phyloP scores from a whole-genome alignment of 2,329 filamentous ascomycete species.

The Pezicula rhizophila region DNA sequence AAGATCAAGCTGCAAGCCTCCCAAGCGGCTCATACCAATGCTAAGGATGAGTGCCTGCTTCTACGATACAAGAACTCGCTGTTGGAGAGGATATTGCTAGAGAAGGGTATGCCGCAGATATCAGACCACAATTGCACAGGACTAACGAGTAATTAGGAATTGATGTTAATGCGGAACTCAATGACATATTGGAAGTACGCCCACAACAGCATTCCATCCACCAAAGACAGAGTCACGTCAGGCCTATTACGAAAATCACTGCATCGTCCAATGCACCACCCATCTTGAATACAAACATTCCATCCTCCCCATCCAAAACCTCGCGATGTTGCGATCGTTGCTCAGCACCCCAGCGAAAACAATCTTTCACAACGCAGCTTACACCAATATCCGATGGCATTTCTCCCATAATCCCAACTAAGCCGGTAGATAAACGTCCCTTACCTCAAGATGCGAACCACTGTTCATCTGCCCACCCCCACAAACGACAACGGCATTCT shows the following conservation, averaged over 20 bases:
- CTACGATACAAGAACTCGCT: slow-evolving; percentile 96
- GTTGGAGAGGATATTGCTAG: slow-evolving; percentile 85
- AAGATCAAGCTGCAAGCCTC: slow-evolving; percentile 85
- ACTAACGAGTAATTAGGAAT: slow-evolving; percentile 53
- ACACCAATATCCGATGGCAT: too few relatives aligned
- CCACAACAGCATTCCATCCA: slow-evolving; percentile 65
- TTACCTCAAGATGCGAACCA: too few relatives aligned
- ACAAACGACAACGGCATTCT: background rate
- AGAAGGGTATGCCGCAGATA: slow-evolving; percentile 62
- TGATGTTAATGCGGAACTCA: slow-evolving; percentile 90
- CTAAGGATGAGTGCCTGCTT: slow-evolving; percentile 95
- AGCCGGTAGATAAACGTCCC: too few relatives aligned
- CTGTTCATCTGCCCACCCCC: background rate
- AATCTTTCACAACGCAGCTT: background rate
- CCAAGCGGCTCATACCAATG: slow-evolving; percentile 84
- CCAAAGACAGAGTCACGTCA: slow-evolving; percentile 48
- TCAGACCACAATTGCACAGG: background rate
- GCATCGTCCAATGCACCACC: too few relatives aligned
- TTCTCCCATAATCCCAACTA: too few relatives aligned
- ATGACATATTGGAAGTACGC: slow-evolving; percentile 75
- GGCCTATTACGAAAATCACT: background rate
- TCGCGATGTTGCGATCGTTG: background rate
- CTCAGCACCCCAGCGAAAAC: background rate
- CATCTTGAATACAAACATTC: too few relatives aligned
- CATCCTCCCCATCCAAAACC: too few relatives aligned